Percentiles rank a stretch among this genome's conserved stretches.
phyloP scores from a whole-genome alignment of 2,329 filamentous ascomycete genomes.

The Aspergillus latus region DNA sequence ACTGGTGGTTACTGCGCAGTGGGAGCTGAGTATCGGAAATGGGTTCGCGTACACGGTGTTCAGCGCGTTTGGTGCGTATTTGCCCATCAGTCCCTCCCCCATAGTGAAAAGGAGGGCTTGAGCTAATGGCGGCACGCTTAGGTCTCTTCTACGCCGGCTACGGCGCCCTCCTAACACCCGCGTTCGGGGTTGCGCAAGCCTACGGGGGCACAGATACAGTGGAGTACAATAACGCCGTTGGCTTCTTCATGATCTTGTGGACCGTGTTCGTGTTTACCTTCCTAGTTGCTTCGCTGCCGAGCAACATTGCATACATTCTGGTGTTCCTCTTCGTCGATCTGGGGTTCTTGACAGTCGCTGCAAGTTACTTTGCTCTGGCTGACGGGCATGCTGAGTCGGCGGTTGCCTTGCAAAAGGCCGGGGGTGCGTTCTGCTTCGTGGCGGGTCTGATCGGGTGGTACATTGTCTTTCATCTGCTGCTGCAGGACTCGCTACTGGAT shows the following conservation, averaged over 20 bases:
- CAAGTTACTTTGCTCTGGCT: slow-evolving; percentile 7
- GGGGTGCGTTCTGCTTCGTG: slow-evolving; percentile 6
- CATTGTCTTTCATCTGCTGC: slow-evolving; percentile 3
- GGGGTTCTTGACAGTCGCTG: slow-evolving; percentile 8
- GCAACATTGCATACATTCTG: neutral
- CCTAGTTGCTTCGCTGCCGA: neutral
- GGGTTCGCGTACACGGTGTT: slow-evolving; percentile 56
- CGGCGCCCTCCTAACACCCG: slow-evolving; percentile 49
- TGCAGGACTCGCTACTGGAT: slow-evolving; percentile 5
- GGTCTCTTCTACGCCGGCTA: slow-evolving; percentile 53
- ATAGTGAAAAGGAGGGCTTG: too few species aligned
- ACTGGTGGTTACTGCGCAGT: slow-evolving; percentile 56
- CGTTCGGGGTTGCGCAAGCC: slow-evolving; percentile 47
- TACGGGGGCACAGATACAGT: slow-evolving; percentile 45
- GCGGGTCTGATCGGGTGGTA: slow-evolving; percentile 5
- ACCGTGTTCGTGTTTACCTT: neutral
- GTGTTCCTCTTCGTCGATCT: neutral
- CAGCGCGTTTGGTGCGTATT: slow-evolving; percentile 51
- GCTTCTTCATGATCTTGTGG: slow-evolving; percentile 37
- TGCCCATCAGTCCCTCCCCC: too few species aligned
- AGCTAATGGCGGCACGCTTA: slow-evolving; percentile 8
- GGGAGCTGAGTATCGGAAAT: slow-evolving; percentile 56
- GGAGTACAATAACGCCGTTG: slow-evolving; percentile 52
- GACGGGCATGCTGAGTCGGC: slow-evolving; percentile 3
- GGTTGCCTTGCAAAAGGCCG: neutral